A percentile compares a stretch with the other conserved stretches of the same genome.
These are phyloP conservation scores for Leccinum subgranulosum DNA, from an alignment of 768 basidiomycete species.

Conservation along the genomic window DNA sequence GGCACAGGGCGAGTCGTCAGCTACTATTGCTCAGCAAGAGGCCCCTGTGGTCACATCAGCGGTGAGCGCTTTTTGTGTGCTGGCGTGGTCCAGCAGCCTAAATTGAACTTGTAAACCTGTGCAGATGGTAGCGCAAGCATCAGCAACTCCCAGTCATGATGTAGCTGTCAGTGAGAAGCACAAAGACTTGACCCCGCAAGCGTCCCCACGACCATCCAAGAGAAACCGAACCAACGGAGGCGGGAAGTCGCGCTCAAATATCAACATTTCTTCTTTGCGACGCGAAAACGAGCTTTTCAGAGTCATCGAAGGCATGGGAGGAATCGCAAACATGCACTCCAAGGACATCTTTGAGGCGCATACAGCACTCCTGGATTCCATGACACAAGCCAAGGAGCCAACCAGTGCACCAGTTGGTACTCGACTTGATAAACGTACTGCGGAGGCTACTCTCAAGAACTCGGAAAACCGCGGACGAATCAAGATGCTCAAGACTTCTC, in stretches of 20 bases:
- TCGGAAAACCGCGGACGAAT: slow-evolving; percentile 66
- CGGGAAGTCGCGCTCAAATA: slow-evolving; percentile 32
- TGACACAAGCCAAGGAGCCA: slow-evolving; percentile 59
- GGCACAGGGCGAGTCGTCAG: background rate
- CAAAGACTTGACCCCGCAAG: slow-evolving; percentile 1
- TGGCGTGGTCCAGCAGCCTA: background rate
- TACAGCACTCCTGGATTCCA: slow-evolving; percentile 53
- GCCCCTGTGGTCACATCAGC: background rate
- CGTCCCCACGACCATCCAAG: slow-evolving; percentile 20
- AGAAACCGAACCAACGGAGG: slow-evolving; percentile 15
- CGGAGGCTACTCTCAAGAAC: slow-evolving; percentile 52
- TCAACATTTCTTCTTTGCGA: slow-evolving; percentile 74
- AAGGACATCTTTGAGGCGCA: slow-evolving; percentile 73
- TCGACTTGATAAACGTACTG: slow-evolving; percentile 71
- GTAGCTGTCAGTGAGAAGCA: slow-evolving; percentile 13
- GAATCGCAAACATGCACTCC: slow-evolving; percentile 60
- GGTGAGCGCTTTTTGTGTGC: slow-evolving; percentile 3
- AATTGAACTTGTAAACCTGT: background rate
- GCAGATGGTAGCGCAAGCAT: background rate
- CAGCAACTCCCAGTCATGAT: background rate
- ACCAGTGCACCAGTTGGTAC: slow-evolving; percentile 69
- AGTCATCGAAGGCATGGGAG: slow-evolving; percentile 62
- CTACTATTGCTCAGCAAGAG: background rate
- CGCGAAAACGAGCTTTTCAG: slow-evolving; percentile 78
- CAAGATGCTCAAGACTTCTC: slow-evolving; percentile 64